Percentiles rank a stretch among this genome's conserved stretches.
phyloP scores from a whole-genome alignment of 164 flowering plant genomes.

The Echeveria elegans region DNA sequence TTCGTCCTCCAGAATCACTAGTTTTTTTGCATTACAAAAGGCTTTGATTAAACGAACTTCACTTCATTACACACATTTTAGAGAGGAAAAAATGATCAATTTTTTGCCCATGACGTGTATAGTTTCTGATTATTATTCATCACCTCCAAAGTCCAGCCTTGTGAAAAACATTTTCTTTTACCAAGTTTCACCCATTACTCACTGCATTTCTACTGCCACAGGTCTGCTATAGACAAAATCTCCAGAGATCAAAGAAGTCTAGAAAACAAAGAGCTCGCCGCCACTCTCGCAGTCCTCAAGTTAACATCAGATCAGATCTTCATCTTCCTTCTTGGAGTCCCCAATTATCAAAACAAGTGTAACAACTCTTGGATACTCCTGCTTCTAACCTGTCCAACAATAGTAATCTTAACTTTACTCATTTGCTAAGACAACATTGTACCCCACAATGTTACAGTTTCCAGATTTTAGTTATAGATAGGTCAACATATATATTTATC shows the following conservation, averaged over 20 bases:
- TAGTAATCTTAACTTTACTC: conserved; percentile 36
- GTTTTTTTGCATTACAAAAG: too few relatives aligned
- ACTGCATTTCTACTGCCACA: conserved; percentile 22
- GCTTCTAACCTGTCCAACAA: conserved; percentile 42
- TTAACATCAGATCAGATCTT: conserved; percentile 28
- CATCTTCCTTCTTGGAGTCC: conserved; percentile 13
- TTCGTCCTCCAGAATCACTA: too few relatives aligned
- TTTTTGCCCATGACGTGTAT: too few relatives aligned
- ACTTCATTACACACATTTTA: too few relatives aligned
- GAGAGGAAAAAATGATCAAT: too few relatives aligned
- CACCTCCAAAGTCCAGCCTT: too few relatives aligned
- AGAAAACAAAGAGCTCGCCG: conserved; percentile 56
- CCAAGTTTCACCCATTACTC: neutral
- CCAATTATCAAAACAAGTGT: conserved; percentile 10
- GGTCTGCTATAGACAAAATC: conserved; percentile 46
- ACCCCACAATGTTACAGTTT: too few relatives aligned
- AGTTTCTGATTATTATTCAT: too few relatives aligned
- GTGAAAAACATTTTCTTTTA: too few relatives aligned
- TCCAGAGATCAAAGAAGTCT: conserved; percentile 37
- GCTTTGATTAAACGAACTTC: too few relatives aligned
- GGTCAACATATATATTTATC: too few relatives aligned
- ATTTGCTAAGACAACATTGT: conserved; percentile 14
- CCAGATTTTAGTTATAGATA: too few relatives aligned
- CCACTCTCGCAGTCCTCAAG: conserved; percentile 42
- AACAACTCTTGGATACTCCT: conserved; percentile 55